Conservation (phyloP, 345 rosid genomes). For the Pistacia vera region DNA sequence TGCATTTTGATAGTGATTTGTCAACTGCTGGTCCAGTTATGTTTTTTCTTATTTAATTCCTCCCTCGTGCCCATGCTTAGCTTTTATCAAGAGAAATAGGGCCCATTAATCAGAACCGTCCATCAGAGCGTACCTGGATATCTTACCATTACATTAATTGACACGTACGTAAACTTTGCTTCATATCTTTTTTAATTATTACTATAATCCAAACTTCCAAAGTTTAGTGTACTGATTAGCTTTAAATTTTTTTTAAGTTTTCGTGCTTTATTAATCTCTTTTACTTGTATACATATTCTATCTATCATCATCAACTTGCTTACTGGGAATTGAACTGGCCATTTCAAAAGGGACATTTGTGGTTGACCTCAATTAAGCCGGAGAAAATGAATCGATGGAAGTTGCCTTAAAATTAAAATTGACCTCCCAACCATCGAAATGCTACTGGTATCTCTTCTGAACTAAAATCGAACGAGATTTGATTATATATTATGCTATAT, state of each 20-base stretch:
- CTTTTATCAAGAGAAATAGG: conserved; percentile 13
- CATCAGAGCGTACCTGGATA: background rate
- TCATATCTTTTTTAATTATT: background rate
- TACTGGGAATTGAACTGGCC: conserved; percentile 1
- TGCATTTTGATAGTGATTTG: conserved; percentile 41
- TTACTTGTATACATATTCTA: background rate
- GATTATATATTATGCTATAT: background rate
- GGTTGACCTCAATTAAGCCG: background rate
- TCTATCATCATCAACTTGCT: background rate
- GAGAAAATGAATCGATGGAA: background rate
- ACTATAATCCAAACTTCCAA: background rate
- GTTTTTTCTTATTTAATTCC: conserved; percentile 10
- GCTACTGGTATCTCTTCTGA: background rate
- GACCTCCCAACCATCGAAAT: background rate
- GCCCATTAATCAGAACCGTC: conserved; percentile 29
- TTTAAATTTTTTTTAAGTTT: background rate
- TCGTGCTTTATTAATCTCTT: background rate
- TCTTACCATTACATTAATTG: no score
- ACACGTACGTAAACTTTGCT: background rate
- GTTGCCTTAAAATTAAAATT: background rate
- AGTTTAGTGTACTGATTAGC: background rate
- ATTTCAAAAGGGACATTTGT: background rate
- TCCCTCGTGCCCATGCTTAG: conserved; percentile 24
- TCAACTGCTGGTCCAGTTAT: conserved; percentile 35
- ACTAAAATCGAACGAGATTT: background rate